A percentile compares a stretch with the other conserved stretches of the same genome.
Evolutionary conservation across 1,139 yeast species (phyloP).

Genomic region (Arxiozyma heterogenica): DNA sequence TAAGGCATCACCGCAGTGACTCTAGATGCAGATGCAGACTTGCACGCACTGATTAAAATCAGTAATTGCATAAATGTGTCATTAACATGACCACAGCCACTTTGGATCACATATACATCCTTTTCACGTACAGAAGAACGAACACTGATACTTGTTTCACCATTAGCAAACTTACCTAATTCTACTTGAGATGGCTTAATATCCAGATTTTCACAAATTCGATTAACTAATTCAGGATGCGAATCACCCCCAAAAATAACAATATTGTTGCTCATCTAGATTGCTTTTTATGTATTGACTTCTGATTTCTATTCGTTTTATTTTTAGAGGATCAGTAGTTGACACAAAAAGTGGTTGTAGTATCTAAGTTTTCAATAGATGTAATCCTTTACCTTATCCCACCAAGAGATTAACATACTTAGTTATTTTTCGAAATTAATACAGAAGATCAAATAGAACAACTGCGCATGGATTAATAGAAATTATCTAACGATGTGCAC

Average conservation of each 20-base stretch:
- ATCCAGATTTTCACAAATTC: conserved; percentile 59
- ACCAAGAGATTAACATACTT: background rate
- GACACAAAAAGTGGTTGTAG: background rate
- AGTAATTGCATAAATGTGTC: conserved; percentile 83
- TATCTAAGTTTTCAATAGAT: background rate
- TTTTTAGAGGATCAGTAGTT: too few species aligned
- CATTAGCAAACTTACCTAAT: conserved; percentile 61
- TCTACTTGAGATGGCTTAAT: conserved; percentile 52
- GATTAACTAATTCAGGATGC: conserved; percentile 50
- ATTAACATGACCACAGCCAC: conserved; percentile 82
- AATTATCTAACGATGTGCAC: background rate
- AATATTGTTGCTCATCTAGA: conserved; percentile 57
- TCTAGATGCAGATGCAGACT: conserved; percentile 86
- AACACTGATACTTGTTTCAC: conserved; percentile 82
- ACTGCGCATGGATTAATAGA: too few species aligned
- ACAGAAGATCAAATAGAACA: background rate
- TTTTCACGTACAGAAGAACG: conserved; percentile 84
- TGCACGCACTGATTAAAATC: conserved; percentile 88
- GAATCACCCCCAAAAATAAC: conserved; percentile 66
- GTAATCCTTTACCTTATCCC: background rate
- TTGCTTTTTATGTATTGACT: background rate
- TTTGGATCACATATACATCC: conserved; percentile 68
- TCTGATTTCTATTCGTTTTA: too few species aligned
- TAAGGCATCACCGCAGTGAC: conserved; percentile 93
- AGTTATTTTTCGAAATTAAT: background rate